These are phyloP conservation scores for Corinectria fuckeliana DNA, from an alignment of 2,329 filamentous ascomycete species.

Conservation along the genomic window DNA sequence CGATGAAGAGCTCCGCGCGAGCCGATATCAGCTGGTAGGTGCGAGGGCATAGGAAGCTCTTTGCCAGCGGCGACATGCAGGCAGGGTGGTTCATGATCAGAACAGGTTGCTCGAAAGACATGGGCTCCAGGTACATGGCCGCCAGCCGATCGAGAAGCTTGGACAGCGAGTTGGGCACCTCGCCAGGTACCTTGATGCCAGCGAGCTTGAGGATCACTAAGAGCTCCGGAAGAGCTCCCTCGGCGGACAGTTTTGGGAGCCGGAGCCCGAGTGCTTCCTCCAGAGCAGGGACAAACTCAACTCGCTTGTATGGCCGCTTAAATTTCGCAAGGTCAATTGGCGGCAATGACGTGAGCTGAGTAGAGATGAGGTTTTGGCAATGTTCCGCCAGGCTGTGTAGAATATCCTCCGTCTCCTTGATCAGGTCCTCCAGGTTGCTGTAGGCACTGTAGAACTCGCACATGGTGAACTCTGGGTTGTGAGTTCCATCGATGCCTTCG, in stretches of 20 bases:
- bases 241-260: slow-evolving; percentile 67
- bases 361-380: slow-evolving; percentile 54
- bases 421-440: slow-evolving; percentile 76
- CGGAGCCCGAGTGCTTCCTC: slow-evolving; percentile 69
- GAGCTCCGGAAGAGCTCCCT: slow-evolving; percentile 65
- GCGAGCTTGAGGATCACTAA: slow-evolving; percentile 61
- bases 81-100: slow-evolving; percentile 92
- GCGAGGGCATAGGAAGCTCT: slow-evolving; percentile 76
- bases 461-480: slow-evolving; percentile 97
- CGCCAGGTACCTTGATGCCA: slow-evolving; percentile 68
- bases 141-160: slow-evolving; percentile 83
- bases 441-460: slow-evolving; percentile 97
- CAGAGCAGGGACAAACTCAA: slow-evolving; percentile 84
- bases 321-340: slow-evolving; percentile 57
- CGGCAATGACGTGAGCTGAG: slow-evolving; percentile 53
- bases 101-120: slow-evolving; percentile 70
- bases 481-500: slow-evolving; percentile 87
- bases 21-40: slow-evolving; percentile 78
- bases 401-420: slow-evolving; percentile 76
- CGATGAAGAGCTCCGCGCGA: slow-evolving; percentile 84
- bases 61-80: slow-evolving; percentile 88
- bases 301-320: slow-evolving; percentile 64
- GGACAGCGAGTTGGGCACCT: slow-evolving; percentile 64
- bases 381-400: slow-evolving; percentile 64
- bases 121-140: slow-evolving; percentile 77